Percentiles rank a stretch among this genome's conserved stretches.
Conservation (phyloP, 495 filamentous ascomycete genomes). For the Penicillium silybi region DNA sequence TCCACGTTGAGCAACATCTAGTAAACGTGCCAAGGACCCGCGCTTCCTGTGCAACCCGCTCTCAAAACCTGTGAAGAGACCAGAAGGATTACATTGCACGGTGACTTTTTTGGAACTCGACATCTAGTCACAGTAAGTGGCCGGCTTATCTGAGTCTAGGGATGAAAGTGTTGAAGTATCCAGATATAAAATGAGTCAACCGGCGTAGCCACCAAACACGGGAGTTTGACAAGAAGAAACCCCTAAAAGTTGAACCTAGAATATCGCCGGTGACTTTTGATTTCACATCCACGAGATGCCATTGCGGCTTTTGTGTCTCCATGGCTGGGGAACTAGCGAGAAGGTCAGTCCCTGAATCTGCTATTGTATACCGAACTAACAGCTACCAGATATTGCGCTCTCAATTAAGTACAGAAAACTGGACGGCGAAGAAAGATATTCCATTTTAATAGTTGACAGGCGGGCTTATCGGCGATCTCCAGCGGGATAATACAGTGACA, state of each 20-base stretch:
- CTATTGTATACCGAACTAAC: not conserved
- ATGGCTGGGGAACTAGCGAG: constrained; percentile 31
- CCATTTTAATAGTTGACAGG: constrained; percentile 12
- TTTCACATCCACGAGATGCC: constrained; percentile 14
- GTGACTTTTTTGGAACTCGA: not conserved
- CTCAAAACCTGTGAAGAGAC: not conserved
- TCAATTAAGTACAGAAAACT: constrained; percentile 21
- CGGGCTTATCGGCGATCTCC: constrained; percentile 24
- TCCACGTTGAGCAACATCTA: not conserved
- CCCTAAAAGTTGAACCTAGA: not conserved
- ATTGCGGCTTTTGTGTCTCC: constrained; percentile 27
- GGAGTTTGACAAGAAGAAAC: not conserved
- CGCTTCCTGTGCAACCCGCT: not conserved
- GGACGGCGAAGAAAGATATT: not conserved
- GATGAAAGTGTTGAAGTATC: not conserved
- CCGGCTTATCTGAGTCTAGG: not conserved
- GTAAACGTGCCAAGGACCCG: not conserved
- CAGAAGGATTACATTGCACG: not conserved
- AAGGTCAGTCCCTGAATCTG: constrained; percentile 19
- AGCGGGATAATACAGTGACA: constrained; percentile 29
- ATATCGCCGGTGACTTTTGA: not conserved
- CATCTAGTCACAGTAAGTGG: not conserved
- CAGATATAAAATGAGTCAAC: not conserved
- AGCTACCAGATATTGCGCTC: constrained; percentile 23
- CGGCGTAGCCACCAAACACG: not conserved